Evolutionary conservation across 495 filamentous ascomycete species (phyloP), one percentile per base, ranked within the genome.

Genomic region (Platismatia glauca): DNA sequence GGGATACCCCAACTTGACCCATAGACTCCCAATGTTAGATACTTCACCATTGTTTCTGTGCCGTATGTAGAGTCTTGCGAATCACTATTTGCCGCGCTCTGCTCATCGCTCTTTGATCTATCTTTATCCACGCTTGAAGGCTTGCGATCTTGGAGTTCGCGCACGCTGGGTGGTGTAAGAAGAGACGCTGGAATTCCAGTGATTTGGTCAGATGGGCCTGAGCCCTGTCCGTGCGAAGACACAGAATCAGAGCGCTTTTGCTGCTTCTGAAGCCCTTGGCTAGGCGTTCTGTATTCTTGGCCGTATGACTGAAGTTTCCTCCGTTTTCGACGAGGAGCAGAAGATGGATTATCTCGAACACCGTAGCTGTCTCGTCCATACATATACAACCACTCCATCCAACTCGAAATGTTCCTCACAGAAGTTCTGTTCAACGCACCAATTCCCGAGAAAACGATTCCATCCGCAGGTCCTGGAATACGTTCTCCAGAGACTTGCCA

Each of bases 321-420:
- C 11, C 75, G 72, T 62, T 67, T 78, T 65, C 76, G 71, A 52
- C 77, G 75, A 37, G 75, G 83, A 60, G 76, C 77, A 12, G 86
- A 82, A 15, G 75, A 78, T 34, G 89, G 85, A 64, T 90, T 89
- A 16, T 93, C 86, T 57, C 76, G 77, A 24, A 96, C 84, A 29
- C 91, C 92, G 73, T 95, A 96, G 22, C 90, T 84, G 66, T 86
- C 75, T 60, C 87, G 81, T 15, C 90, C 91, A 76, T 87, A 86
- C 43, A 76, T 82, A 69, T 90, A 94, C 13, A 96, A 76, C 72
- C 85, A 85, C 71, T 94, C 87, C 80, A 90, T 86, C 92, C 92
- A 97, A 38, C 82, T 80, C 11, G 86, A 85, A 12, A 96, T 69
- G 53, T 82, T 78, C 24, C 83, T 77, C 22, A 96, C 63, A 6